Base-by-base conservation (phyloP, 495 filamentous ascomycete species). In the Penicillium atrosanguineum region DNA sequence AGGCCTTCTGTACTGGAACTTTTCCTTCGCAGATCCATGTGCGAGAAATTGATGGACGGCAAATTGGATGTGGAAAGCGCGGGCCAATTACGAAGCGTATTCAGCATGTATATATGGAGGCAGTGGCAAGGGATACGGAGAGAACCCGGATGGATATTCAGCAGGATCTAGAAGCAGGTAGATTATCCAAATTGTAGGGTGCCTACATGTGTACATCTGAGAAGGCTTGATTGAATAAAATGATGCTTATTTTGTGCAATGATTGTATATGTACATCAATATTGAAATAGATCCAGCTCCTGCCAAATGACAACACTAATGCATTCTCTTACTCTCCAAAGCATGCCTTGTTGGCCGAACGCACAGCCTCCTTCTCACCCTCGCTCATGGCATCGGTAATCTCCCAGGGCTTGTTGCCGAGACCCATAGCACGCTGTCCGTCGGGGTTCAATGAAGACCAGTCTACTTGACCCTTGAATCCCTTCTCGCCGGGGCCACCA, bases 401-500 rank as follows among this genome's bases (percentile, higher is more conserved):
- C 69, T 74, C 70, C 79, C 63, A 82, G 36, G 55, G 65, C 56
- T 70, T 75, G 46, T 59, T 47, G 4, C 74, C 78, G 44, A 89
- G 67, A 0, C 87, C 87, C 68, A 88, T 83, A 0, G 83, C 79
- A 44, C 77, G 80, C 38, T 77, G 61, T 1, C 82, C 87, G 6
- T 80, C 73, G 1, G 60, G 39, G 25, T 63, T 60, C 26, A 77
- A 51, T 12, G 70, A 62, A 2, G 61, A 64, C 64, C 59, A 80
- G 57, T 75, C 65, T 46, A 75, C 56, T 20, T 68, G 67, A 20
- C 70, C 74, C 43, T 71, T 50, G 54, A 74, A 77, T 2, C 72
- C 74, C 4, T 36, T 37, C 59, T 78, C 64, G 71, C 79, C 45
- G 77, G 70, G 36, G 60, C 77, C 29, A 84, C 58, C 63, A 84